Conservation (phyloP, 2,329 filamentous ascomycete species). For the Aspergillus intermedius region DNA sequence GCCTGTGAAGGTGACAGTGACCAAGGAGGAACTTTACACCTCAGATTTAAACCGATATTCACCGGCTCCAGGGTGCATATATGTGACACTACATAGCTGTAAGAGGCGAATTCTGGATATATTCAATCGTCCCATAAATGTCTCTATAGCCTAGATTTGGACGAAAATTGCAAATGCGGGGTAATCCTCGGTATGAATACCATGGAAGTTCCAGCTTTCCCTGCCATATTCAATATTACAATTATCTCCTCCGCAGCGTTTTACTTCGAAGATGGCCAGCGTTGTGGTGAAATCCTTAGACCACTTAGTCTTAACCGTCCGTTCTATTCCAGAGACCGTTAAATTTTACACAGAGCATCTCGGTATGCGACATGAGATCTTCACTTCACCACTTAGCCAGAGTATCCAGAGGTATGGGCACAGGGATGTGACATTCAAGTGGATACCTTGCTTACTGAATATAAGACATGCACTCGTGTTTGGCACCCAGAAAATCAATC, state of each 20-base stretch:
- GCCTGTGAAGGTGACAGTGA: too few species aligned
- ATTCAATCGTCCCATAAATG: too few species aligned
- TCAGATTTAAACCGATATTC: too few species aligned
- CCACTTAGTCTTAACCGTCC: constrained; percentile 56
- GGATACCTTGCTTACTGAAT: constrained; percentile 10
- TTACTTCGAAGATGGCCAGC: constrained; percentile 7
- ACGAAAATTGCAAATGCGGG: too few species aligned
- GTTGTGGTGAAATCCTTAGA: constrained; percentile 45
- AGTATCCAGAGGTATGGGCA: constrained; percentile 14
- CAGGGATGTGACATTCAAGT: not conserved
- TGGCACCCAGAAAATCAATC: constrained; percentile 55
- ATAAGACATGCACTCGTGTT: constrained; percentile 50
- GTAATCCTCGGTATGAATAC: too few species aligned
- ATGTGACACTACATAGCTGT: too few species aligned
- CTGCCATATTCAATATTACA: too few species aligned
- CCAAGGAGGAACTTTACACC: too few species aligned
- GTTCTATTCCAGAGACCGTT: constrained; percentile 44
- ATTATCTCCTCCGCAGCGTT: not conserved
- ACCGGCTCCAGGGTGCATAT: too few species aligned
- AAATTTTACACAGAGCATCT: constrained; percentile 51
- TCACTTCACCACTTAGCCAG: constrained; percentile 38
- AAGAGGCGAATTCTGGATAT: too few species aligned
- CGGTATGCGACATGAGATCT: constrained; percentile 52
- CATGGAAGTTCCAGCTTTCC: too few species aligned
- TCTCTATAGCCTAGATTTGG: too few species aligned